Evolutionary conservation across 139 green algal species (phyloP).

Genomic region (Chlorokybus atmophyticus): DNA sequence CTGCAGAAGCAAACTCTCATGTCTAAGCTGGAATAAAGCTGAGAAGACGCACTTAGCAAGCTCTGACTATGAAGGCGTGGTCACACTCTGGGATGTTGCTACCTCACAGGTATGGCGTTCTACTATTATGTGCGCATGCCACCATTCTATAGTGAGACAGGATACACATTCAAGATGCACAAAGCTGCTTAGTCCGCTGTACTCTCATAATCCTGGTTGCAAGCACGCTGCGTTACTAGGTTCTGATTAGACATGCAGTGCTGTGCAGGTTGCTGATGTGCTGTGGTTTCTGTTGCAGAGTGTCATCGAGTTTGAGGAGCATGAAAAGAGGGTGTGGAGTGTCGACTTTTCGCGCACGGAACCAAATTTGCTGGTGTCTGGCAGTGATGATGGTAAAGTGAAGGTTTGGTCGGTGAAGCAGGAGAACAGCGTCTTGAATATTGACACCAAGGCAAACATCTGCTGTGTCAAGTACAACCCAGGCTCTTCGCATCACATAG

Average conservation of each 20-base stretch:
- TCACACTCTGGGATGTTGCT: slow-evolving; percentile 50
- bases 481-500: slow-evolving; percentile 46
- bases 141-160: too few relatives aligned
- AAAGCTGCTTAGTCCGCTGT: too few relatives aligned
- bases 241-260: too few relatives aligned
- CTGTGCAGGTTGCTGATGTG: too few relatives aligned
- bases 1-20: slow-evolving; percentile 54
- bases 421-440: slow-evolving; percentile 31
- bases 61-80: slow-evolving; percentile 71
- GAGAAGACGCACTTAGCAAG: slow-evolving; percentile 47
- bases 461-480: slow-evolving; percentile 79
- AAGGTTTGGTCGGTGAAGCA: slow-evolving; percentile 34
- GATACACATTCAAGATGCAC: too few relatives aligned
- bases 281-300: background rate
- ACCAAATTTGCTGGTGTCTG: slow-evolving; percentile 48
- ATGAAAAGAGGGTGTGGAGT: slow-evolving; percentile 79
- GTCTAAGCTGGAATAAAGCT: slow-evolving; percentile 61
- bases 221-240: too few relatives aligned
- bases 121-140: too few relatives aligned
- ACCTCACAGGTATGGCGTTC: slow-evolving; percentile 11
- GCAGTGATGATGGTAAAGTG: slow-evolving; percentile 71
- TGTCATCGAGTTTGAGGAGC: slow-evolving; percentile 62
- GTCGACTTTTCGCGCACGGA: slow-evolving; percentile 56
- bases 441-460: slow-evolving; percentile 74
- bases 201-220: too few relatives aligned